Evolutionary conservation across 1,139 yeast genomes (phyloP), one percentile per base, ranked within the genome.

Genomic region (Nematodospora anomalae): DNA sequence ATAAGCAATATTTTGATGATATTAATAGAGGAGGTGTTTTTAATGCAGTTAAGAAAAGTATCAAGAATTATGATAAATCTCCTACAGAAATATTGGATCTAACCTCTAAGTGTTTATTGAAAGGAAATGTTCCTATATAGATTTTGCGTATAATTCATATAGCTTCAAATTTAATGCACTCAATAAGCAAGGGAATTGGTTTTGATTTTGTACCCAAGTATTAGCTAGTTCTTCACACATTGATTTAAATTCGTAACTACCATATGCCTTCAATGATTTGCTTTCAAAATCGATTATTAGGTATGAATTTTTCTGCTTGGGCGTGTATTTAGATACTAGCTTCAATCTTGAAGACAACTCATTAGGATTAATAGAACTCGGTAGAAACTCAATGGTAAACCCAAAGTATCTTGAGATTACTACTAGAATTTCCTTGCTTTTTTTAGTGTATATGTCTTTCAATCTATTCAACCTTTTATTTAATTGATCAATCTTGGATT

Each of bases 101-200:
- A 9, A 64, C 56, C 0, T 46, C 60, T 3, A 18, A 23, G 16
- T 13, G 32, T 30, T 22, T 39, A 34, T 35, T 36, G 15, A 30
- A 23, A 12, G 21, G 11, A 15, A n/a, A n/a, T n/a, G 21, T 23
- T 16, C n/a, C 32, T 36, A 33, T 28, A 22, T 36, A 33, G 33
- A 13, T 4, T 30, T 16, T 32, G 39, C 49, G 39, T 51, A 52
- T 32, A 41, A 50, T 37, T 79, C 82, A 59, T 78, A 80, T 16
- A 86, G 60, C 49, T 76, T 82, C 40, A 88, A 63, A 36, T 80
- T 85, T 44, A 88, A 64, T 0, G 94, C 89, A 39, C 94, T 82
- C 39, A 89, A 63, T 51, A 88, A 83, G 49, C 95, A 84, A 0
- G 95, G 87, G 16, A 87, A 77, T 48, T 86, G 89, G 28, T 75